Conservation (phyloP, 31 red algal species). For the Odonthalia washingtoniensis region DNA sequence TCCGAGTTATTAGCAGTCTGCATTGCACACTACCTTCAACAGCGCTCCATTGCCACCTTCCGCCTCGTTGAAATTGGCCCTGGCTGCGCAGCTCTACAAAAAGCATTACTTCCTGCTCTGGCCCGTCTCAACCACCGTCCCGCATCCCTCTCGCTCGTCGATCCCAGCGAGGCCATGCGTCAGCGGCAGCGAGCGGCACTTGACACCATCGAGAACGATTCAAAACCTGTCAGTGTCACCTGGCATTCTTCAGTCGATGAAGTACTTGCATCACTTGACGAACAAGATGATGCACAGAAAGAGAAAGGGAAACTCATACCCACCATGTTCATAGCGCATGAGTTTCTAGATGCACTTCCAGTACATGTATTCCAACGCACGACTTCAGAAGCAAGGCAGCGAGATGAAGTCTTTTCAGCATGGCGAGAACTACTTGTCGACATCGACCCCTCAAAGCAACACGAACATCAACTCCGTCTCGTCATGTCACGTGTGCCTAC, state of each 20-base stretch:
- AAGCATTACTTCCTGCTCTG: constrained; percentile 25
- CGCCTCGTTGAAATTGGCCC: constrained; percentile 81
- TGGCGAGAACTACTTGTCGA: constrained; percentile 82
- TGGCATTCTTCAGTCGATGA: constrained; percentile 1
- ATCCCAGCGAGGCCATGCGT: constrained; percentile 28
- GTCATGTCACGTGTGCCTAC: constrained; percentile 58
- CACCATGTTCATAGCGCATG: constrained; percentile 82
- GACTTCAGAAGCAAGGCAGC: not conserved
- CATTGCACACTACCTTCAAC: constrained; percentile 43
- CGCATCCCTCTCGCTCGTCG: constrained; percentile 26
- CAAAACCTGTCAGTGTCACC: constrained; percentile 17
- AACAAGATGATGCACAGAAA: constrained; percentile 30
- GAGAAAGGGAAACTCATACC: not conserved
- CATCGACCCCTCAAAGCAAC: not conserved
- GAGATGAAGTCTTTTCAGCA: not conserved
- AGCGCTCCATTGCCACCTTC: constrained; percentile 12
- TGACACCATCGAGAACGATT: not conserved
- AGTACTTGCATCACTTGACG: constrained; percentile 40
- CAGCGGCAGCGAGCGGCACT: constrained; percentile 14
- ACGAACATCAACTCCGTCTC: constrained; percentile 46
- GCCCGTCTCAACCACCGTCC: not conserved
- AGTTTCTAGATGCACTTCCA: constrained; percentile 97
- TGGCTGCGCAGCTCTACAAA: constrained; percentile 59
- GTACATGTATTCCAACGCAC: constrained; percentile 84
- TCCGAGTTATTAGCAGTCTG: constrained; percentile 82